Percentiles rank a stretch among this genome's conserved stretches.
These are phyloP conservation scores for Fusarium lyarnte DNA, from an alignment of 2,329 filamentous ascomycete genomes.

Conservation along the genomic window DNA sequence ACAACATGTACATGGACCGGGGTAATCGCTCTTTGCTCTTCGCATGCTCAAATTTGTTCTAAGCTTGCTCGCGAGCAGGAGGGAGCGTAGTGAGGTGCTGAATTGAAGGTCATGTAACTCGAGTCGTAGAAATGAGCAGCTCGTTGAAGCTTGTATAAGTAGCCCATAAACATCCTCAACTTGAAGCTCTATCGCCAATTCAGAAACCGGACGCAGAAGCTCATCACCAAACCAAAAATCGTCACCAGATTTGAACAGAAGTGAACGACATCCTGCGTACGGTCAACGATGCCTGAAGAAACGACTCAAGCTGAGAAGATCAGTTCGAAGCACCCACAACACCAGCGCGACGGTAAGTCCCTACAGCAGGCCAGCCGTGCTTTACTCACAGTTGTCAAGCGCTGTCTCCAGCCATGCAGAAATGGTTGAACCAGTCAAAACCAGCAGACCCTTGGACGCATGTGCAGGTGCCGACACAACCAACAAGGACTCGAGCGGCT, in stretches of 20 bases:
- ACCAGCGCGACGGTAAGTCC: neutral
- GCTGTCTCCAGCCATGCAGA: neutral
- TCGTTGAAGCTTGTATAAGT: neutral
- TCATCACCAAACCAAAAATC: fast-evolving
- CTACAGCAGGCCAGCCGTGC: fast-evolving
- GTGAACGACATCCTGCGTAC: fast-evolving
- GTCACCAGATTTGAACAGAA: neutral
- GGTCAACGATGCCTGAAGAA: neutral
- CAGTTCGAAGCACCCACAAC: fast-evolving
- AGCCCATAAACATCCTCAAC: fast-evolving
- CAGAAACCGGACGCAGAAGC: neutral
- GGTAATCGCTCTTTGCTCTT: fast-evolving
- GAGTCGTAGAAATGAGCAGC: no score
- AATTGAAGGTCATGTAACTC: fast-evolving
- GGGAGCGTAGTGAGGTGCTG: neutral
- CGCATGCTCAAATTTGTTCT: neutral
- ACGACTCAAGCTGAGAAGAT: fast-evolving
- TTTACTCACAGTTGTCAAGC: neutral
- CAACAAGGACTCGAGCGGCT: neutral
- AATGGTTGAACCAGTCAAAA: neutral
- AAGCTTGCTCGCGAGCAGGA: neutral
- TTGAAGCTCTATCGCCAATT: fast-evolving
- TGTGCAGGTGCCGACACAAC: neutral
- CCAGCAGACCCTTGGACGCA: neutral
- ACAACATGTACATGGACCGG: fast-evolving